Evolutionary conservation across 352 stramenopile species (phyloP).

Genomic region (Phytophthora citrophthora): DNA sequence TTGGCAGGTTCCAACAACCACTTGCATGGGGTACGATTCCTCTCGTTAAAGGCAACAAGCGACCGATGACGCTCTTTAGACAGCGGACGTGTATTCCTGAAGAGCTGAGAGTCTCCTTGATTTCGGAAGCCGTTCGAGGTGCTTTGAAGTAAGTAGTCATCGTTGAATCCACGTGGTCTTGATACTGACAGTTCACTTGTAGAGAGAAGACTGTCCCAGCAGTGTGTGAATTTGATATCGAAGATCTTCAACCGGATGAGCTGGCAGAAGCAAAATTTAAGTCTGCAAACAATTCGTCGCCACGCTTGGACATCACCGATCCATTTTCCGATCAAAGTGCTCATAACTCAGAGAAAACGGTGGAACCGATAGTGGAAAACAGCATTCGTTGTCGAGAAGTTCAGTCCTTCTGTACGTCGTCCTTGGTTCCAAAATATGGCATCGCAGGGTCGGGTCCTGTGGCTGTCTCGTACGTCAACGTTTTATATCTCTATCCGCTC

Average conservation of each 20-base stretch:
- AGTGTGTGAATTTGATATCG: constrained; percentile 64
- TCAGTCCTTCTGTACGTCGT: constrained; percentile 65
- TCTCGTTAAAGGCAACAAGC: constrained; percentile 48
- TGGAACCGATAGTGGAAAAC: constrained; percentile 1
- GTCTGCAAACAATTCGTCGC: constrained; percentile 4
- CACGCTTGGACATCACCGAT: constrained; percentile 37
- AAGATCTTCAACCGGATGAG: constrained; percentile 52
- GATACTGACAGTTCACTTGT: constrained; percentile 1
- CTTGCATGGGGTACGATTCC: constrained; percentile 68
- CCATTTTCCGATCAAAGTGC: constrained; percentile 39
- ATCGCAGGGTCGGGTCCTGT: constrained; percentile 57
- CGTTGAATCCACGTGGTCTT: background rate
- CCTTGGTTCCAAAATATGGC: constrained; percentile 41
- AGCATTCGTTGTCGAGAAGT: constrained; percentile 53
- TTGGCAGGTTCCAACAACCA: constrained; percentile 62
- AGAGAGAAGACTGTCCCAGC: constrained; percentile 63
- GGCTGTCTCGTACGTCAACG: constrained; percentile 61
- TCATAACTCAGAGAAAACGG: background rate
- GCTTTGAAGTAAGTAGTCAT: constrained; percentile 51
- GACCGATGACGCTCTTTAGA: constrained; percentile 65
- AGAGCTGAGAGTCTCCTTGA: constrained; percentile 59
- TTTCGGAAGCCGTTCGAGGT: constrained; percentile 58
- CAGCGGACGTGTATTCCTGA: constrained; percentile 66
- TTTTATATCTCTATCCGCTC: constrained; percentile 71
- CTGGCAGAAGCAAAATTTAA: constrained; percentile 53